Evolutionary conservation across 139 green algal genomes (phyloP).

Genomic region (Picochlorum sp.): DNA sequence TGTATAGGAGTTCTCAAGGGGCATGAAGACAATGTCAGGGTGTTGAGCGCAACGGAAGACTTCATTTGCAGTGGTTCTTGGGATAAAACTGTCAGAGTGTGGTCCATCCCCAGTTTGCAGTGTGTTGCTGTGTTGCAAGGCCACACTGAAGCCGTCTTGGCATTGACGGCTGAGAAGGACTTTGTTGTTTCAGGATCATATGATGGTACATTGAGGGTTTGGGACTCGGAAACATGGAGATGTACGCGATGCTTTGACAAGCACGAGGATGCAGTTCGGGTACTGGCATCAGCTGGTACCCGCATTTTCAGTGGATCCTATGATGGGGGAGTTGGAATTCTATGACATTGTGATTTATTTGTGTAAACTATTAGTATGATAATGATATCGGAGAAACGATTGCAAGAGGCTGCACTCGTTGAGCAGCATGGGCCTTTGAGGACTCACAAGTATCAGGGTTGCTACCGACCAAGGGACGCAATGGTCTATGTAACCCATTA

Average conservation of each 20-base stretch:
- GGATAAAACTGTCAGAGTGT: constrained; percentile 90
- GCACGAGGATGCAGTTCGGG: constrained; percentile 84
- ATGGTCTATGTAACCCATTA: no score
- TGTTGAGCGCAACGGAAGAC: constrained; percentile 63
- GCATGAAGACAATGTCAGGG: constrained; percentile 89
- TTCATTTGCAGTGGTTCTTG: constrained; percentile 83
- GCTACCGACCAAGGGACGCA: no score
- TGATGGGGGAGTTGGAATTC: constrained; percentile 85
- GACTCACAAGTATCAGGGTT: no score
- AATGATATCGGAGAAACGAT: no score
- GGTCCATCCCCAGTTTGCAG: constrained; percentile 37
- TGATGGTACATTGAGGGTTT: constrained; percentile 83
- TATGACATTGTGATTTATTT: constrained; percentile 24
- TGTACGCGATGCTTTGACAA: constrained; percentile 81
- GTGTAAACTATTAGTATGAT: no score
- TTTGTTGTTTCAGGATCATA: constrained; percentile 70
- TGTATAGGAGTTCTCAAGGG: constrained; percentile 77
- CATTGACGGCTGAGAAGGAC: constrained; percentile 62
- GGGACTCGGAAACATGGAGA: constrained; percentile 71
- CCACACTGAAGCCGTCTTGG: constrained; percentile 87
- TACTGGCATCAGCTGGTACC: constrained; percentile 62
- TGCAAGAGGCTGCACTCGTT: no score
- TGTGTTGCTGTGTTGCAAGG: constrained; percentile 61
- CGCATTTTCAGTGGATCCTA: constrained; percentile 83
- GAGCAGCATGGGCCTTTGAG: no score